These are phyloP conservation scores for Candida silvicultrix DNA, from an alignment of 805 yeast genomes.

Conservation along the genomic window DNA sequence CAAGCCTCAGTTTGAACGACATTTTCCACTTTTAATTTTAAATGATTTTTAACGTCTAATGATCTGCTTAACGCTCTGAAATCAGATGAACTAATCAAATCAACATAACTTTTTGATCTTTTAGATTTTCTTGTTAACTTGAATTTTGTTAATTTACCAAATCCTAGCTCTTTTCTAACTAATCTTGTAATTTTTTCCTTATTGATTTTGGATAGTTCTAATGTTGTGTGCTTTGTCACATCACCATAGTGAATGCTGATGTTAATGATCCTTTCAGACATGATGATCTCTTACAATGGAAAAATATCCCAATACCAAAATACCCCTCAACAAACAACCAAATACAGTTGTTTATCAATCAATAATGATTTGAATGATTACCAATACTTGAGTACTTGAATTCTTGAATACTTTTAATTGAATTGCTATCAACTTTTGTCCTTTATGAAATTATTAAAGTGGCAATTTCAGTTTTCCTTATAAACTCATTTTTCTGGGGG, in stretches of 20 bases:
- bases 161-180: neutral
- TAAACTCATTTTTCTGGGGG: neutral
- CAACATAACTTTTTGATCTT: constrained; percentile 34
- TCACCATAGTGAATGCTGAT: neutral
- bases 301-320: neutral
- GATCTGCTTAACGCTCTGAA: constrained; percentile 39
- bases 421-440: neutral
- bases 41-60: constrained; percentile 38
- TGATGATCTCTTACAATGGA: neutral
- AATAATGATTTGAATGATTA: no score
- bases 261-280: neutral
- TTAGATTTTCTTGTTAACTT: constrained; percentile 38
- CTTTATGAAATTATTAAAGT: neutral
- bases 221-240: no score
- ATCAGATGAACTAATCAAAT: constrained; percentile 32
- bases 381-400: no score
- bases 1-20: neutral
- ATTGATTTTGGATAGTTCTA: neutral
- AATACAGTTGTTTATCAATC: no score
- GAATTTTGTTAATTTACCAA: neutral
- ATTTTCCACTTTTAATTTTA: constrained; percentile 24
- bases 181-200: neutral
- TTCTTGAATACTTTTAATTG: no score
- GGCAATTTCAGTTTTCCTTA: neutral
- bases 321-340: no score